These are phyloP conservation scores for Bombardia bombarda DNA, from an alignment of 495 filamentous ascomycete genomes.

Conservation along the genomic window DNA sequence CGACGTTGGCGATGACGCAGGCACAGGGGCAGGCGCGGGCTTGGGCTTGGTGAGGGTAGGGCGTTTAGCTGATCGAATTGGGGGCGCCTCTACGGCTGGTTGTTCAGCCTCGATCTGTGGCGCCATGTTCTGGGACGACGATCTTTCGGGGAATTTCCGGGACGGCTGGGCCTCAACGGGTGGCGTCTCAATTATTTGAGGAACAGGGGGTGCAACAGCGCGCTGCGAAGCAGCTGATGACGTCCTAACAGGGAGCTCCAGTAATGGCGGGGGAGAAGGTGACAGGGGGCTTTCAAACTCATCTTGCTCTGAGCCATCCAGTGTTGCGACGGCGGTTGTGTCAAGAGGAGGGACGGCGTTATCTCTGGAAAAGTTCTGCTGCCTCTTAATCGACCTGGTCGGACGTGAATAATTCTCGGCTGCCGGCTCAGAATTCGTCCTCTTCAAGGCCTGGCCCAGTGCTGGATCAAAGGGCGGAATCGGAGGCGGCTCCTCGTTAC, in stretches of 20 bases:
- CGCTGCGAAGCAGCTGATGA: constrained; percentile 14
- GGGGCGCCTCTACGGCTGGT: constrained; percentile 28
- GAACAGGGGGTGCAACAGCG: constrained; percentile 36
- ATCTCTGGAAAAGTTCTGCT: constrained; percentile 34
- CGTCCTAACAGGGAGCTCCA: constrained; percentile 16
- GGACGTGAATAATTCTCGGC: constrained; percentile 50
- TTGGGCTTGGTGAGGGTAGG: constrained; percentile 31
- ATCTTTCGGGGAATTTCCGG: constrained; percentile 40
- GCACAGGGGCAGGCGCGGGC: too few relatives aligned
- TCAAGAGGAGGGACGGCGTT: neutral
- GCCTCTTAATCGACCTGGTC: constrained; percentile 34
- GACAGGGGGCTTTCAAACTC: constrained; percentile 10
- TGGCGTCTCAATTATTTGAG: constrained; percentile 65
- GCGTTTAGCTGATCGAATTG: constrained; percentile 40
- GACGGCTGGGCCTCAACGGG: constrained; percentile 32
- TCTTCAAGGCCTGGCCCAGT: constrained; percentile 47
- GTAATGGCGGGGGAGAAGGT: constrained; percentile 12
- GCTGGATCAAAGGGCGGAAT: constrained; percentile 41
- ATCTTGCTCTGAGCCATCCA: constrained; percentile 3
- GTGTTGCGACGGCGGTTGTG: neutral
- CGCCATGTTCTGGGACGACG: constrained; percentile 46
- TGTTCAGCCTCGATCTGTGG: constrained; percentile 19
- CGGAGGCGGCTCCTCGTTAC: constrained; percentile 48
- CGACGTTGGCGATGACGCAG: too few relatives aligned
- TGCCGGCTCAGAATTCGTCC: constrained; percentile 72